Percentiles rank a stretch among this genome's conserved stretches.
These are phyloP conservation scores for Piper longum DNA, from an alignment of 164 flowering plant species.

Conservation along the genomic window DNA sequence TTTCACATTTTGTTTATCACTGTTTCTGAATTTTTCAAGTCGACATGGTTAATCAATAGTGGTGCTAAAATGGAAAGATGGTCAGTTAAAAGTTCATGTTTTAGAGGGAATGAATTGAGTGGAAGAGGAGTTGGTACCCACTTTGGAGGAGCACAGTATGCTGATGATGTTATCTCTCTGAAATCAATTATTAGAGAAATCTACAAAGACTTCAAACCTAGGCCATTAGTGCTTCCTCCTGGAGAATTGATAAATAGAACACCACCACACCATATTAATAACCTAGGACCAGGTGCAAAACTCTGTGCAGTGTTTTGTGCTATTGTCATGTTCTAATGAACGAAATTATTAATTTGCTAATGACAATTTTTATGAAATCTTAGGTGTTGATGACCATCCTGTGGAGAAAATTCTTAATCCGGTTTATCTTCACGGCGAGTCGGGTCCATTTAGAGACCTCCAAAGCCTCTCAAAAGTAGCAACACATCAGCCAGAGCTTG, in stretches of 20 bases:
- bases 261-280: conserved; percentile 48
- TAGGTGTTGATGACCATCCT: conserved; percentile 59
- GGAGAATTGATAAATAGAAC: conserved; percentile 32
- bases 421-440: conserved; percentile 51
- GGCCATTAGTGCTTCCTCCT: conserved; percentile 48
- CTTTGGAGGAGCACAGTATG: conserved; percentile 46
- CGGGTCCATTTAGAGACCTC: conserved; percentile 33
- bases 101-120: conserved; percentile 57
- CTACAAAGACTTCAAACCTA: conserved; percentile 21
- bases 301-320: conserved; percentile 10
- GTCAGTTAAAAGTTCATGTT: not conserved
- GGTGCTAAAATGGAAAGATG: not conserved
- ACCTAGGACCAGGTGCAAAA: conserved; percentile 72
- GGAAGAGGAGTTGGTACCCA: conserved; percentile 55
- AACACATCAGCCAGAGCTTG: conserved; percentile 50
- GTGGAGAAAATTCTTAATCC: conserved; percentile 75
- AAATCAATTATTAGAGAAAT: conserved; percentile 25
- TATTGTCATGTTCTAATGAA: not conserved
- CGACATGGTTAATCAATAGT: no score
- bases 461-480: conserved; percentile 26
- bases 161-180: conserved; percentile 29
- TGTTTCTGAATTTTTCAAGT: no score
- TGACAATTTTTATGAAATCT: not conserved
- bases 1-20: no score
- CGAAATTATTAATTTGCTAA: not conserved